These are phyloP conservation scores for Pisolithus albus DNA, from an alignment of 768 basidiomycete species.

Conservation along the genomic window DNA sequence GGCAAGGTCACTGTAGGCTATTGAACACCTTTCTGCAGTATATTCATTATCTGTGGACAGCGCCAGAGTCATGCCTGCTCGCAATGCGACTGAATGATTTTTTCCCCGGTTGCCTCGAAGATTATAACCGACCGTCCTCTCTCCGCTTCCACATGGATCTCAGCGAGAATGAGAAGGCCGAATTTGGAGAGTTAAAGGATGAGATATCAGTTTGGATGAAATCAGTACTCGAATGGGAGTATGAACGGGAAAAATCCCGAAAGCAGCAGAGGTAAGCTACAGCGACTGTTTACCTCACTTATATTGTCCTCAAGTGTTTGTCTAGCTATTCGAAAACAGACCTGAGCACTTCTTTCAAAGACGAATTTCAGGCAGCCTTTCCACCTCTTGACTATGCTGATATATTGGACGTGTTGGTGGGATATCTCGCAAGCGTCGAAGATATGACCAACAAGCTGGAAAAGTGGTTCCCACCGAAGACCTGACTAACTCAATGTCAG, in stretches of 20 bases:
- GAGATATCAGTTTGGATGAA: constrained; percentile 17
- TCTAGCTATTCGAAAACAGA: constrained; percentile 12
- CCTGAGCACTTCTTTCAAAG: constrained; percentile 5
- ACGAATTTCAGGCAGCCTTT: constrained; percentile 22
- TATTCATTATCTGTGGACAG: constrained; percentile 23
- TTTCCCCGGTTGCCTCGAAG: constrained; percentile 22
- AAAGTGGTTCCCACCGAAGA: constrained; percentile 14
- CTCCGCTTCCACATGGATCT: constrained; percentile 20
- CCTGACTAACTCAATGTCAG: background rate
- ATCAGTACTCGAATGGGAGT: constrained; percentile 15
- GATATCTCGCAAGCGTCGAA: constrained; percentile 22
- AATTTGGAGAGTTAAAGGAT: constrained; percentile 11
- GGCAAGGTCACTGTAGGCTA: background rate
- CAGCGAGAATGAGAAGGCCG: constrained; percentile 16
- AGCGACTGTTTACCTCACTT: background rate
- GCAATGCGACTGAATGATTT: constrained; percentile 17
- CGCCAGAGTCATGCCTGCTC: constrained; percentile 22
- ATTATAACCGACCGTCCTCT: constrained; percentile 9
- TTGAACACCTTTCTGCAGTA: constrained; percentile 12
- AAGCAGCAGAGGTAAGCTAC: constrained; percentile 6
- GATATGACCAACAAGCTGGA: constrained; percentile 18
- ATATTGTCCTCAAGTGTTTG: background rate
- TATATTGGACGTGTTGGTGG: constrained; percentile 12
- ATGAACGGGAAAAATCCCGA: constrained; percentile 8
- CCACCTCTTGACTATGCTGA: constrained; percentile 10